Evolutionary conservation across 2,329 filamentous ascomycete species (phyloP), one percentile per base, ranked within the genome.

Genomic region (Drechslerella coelobrocha): DNA sequence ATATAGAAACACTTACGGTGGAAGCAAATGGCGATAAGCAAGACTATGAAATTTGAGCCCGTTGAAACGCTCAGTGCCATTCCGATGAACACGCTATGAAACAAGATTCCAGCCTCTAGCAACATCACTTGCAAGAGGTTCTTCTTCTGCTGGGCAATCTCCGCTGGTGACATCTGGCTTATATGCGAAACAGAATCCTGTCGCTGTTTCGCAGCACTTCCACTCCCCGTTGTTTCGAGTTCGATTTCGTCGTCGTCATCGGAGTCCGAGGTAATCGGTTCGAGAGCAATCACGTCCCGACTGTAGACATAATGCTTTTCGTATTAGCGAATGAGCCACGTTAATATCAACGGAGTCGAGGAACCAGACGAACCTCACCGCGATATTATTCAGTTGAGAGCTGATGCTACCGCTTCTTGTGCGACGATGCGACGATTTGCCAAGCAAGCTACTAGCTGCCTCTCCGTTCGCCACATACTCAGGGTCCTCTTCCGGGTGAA

Each of bases 1-100:
- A 19, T 19, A 5, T 9, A 17, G 51, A 19, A 6, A 34, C 17
- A 24, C 66, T 54, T 60, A 71, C 66, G 66, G 76, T 94, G 90
- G 79, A 93, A 92, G 73, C 85, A 86, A 72, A 94, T 92, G 53
- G 90, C 90, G 27, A 92, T 83, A 0, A 94, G 82, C 73, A 94
- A 89, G 10, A 93, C 89, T 43, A 91, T 82, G 76, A 94, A 94
- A 0, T 89, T 86, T 0, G 89, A 88, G 0, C 90, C 90, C 0
- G 89, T 91, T 0, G 90, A 88, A 0, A 94, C 90, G 0, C 89
- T 91, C 27, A 94, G 83, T 2, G 90, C 89, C 59, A 72, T 72
- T 48, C 90, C 90, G 75, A 94, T 93, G 76, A 94, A 94, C 59
- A 94, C 83, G 76, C 87, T 90, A 80, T 94, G 90, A 77, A 93